Conservation (phyloP, 345 rosid species). For the Syzygium oleosum region DNA sequence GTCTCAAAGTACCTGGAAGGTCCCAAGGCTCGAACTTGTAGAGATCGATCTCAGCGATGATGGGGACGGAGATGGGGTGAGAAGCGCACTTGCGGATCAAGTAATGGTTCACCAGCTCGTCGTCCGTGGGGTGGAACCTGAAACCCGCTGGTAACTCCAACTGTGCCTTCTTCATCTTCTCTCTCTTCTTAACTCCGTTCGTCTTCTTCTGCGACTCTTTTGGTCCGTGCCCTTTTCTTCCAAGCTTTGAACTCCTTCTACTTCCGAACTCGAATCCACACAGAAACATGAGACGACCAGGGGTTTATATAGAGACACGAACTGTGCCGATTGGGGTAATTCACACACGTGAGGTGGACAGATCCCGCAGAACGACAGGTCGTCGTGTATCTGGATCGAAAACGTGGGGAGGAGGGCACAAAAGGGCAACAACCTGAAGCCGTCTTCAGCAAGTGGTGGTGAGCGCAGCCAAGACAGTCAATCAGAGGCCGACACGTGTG, state of each 20-base stretch:
- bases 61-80: slow-evolving; percentile 51
- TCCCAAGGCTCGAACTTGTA: slow-evolving; percentile 62
- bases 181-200: background rate
- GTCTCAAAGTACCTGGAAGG: slow-evolving; percentile 5
- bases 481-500: background rate
- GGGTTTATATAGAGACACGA: background rate
- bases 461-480: background rate
- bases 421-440: background rate
- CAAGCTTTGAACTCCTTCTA: background rate
- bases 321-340: background rate
- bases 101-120: slow-evolving; percentile 76
- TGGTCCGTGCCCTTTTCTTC: background rate
- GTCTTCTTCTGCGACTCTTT: background rate
- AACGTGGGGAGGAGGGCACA: background rate
- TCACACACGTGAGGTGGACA: background rate
- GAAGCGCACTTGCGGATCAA: slow-evolving; percentile 57
- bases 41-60: slow-evolving; percentile 80
- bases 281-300: background rate
- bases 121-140: slow-evolving; percentile 95
- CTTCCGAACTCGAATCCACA: background rate
- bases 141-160: slow-evolving; percentile 77
- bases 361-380: background rate
- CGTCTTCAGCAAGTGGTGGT: background rate
- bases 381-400: background rate
- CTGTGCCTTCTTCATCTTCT: slow-evolving; percentile 11